phyloP scores from a whole-genome alignment of 345 rosid species.

The Murraya paniculata region DNA sequence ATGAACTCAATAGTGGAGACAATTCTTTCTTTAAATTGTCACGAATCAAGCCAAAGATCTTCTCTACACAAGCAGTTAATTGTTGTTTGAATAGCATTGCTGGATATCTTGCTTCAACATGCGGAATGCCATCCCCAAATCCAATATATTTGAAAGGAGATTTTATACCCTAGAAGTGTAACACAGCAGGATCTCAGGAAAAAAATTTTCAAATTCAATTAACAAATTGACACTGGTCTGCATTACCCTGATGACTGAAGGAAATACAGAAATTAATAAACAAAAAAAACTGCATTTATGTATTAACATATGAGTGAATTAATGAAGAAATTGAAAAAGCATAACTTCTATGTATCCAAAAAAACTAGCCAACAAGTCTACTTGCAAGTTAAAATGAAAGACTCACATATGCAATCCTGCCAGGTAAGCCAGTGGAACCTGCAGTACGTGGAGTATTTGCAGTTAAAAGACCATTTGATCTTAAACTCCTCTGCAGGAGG shows the following conservation, averaged over 20 bases:
- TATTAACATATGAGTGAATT: neutral
- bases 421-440: slow-evolving; percentile 51
- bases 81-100: slow-evolving; percentile 94
- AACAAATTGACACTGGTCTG: neutral
- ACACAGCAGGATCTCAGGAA: slow-evolving; percentile 12
- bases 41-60: slow-evolving; percentile 94
- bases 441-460: slow-evolving; percentile 54
- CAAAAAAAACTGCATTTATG: neutral
- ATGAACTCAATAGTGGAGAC: slow-evolving; percentile 67
- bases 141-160: slow-evolving; percentile 77
- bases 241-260: neutral
- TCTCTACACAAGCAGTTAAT: slow-evolving; percentile 95
- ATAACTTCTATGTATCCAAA: neutral
- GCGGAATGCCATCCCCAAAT: slow-evolving; percentile 70
- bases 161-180: slow-evolving; percentile 59
- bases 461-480: slow-evolving; percentile 69
- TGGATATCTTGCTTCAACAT: slow-evolving; percentile 94
- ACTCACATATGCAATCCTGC: slow-evolving; percentile 75
- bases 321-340: neutral
- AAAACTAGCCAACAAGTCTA: neutral
- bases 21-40: slow-evolving; percentile 94
- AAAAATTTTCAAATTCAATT: neutral
- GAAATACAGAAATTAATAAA: neutral
- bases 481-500: slow-evolving; percentile 84
- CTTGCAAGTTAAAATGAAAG: neutral